A percentile compares a stretch with the other conserved stretches of the same genome.
phyloP scores from a whole-genome alignment of 1,139 yeast species.

The Blastobotrys apis region DNA sequence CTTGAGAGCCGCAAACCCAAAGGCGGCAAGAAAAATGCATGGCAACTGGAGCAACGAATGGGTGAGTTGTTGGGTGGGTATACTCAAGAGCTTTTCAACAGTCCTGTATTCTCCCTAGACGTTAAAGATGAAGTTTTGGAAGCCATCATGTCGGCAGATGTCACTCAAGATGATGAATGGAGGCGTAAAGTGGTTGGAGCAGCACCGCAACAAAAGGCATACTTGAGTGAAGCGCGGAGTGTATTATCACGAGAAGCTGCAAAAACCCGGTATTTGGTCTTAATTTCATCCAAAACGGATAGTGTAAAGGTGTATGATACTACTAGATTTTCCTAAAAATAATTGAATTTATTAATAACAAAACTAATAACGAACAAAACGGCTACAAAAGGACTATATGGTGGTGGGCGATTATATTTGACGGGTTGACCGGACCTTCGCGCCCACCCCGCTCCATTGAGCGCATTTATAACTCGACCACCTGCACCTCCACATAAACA shows the following conservation, averaged over 20 bases:
- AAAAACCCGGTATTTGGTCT: constrained; percentile 68
- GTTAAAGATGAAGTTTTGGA: constrained; percentile 77
- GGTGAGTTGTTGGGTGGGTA: constrained; percentile 55
- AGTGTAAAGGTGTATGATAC: constrained; percentile 61
- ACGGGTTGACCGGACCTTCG: no score
- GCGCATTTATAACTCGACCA: no score
- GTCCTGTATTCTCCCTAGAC: constrained; percentile 75
- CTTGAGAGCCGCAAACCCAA: constrained; percentile 52
- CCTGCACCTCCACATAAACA: no score
- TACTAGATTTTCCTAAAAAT: constrained; percentile 1
- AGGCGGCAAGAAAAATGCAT: constrained; percentile 69
- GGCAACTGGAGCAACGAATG: constrained; percentile 77
- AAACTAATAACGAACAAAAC: neutral
- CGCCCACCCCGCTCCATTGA: no score
- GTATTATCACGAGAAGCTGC: constrained; percentile 67
- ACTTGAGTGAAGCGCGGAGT: constrained; percentile 65
- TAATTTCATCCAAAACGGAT: constrained; percentile 70
- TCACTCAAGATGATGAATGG: constrained; percentile 85
- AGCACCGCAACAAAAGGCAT: constrained; percentile 68
- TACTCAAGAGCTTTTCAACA: constrained; percentile 46
- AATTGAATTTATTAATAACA: constrained; percentile 1
- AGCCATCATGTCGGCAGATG: constrained; percentile 71
- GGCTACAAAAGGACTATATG: no score
- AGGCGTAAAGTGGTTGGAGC: constrained; percentile 71
- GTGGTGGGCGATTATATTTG: no score